Evolutionary conservation across 257 asterid species (phyloP).

Genomic region (Solanum appendiculatum): DNA sequence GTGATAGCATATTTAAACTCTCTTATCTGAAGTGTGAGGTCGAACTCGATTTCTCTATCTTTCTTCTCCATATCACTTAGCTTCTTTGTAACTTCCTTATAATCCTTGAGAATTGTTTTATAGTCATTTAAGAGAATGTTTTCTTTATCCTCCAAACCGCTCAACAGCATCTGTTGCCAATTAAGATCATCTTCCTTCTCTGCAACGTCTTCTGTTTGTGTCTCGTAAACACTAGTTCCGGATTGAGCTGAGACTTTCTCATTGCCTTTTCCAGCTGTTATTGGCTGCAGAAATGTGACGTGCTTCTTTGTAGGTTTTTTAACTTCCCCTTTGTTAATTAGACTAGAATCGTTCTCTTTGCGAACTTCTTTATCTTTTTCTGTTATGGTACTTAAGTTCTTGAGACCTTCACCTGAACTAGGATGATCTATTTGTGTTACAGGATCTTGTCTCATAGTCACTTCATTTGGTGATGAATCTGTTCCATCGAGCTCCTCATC

Average conservation of each 20-base stretch:
- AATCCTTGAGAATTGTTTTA: slow-evolving; percentile 52
- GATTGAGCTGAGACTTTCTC: slow-evolving; percentile 1
- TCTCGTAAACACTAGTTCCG: slow-evolving; percentile 3
- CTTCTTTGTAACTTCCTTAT: slow-evolving; percentile 70
- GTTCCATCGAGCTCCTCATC: slow-evolving; percentile 36
- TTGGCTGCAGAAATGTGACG: neutral
- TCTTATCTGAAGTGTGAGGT: slow-evolving; percentile 50
- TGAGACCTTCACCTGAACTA: neutral
- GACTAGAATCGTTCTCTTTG: neutral
- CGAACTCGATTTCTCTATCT: slow-evolving; percentile 46
- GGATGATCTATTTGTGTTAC: neutral
- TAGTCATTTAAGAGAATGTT: slow-evolving; percentile 62
- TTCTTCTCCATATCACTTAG: slow-evolving; percentile 56
- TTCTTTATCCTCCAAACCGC: slow-evolving; percentile 72
- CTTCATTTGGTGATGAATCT: slow-evolving; percentile 8
- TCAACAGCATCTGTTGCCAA: slow-evolving; percentile 72
- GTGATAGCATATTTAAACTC: slow-evolving; percentile 46
- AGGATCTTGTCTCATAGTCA: neutral
- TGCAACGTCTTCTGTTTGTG: neutral
- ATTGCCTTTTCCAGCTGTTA: neutral
- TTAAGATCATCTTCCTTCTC: slow-evolving; percentile 30
- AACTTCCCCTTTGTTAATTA: neutral
- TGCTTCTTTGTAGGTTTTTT: neutral
- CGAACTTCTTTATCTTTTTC: neutral
- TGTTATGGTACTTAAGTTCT: neutral